phyloP scores from a whole-genome alignment of 1,284 basidiomycete genomes.

The Heliocybe sulcata region DNA sequence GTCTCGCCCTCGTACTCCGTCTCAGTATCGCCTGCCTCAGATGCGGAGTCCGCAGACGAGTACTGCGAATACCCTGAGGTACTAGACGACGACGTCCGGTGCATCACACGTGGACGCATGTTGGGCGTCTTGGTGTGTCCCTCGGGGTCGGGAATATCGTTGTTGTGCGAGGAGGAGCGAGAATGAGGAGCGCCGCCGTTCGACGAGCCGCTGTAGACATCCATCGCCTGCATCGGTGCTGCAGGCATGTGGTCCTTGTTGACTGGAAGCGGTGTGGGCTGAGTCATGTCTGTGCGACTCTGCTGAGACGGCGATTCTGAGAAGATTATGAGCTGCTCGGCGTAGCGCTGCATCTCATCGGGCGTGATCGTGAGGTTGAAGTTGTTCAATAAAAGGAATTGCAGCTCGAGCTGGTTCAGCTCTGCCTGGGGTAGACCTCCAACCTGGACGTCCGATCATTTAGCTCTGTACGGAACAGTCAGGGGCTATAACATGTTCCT shows the following conservation, averaged over 20 bases:
- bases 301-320: slow-evolving; percentile 32
- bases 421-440: slow-evolving; percentile 92
- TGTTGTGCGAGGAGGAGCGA: slow-evolving; percentile 8
- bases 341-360: slow-evolving; percentile 93
- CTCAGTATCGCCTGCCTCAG: slow-evolving; percentile 26
- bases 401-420: slow-evolving; percentile 94
- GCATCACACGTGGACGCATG: background rate
- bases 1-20: slow-evolving; percentile 49
- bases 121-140: slow-evolving; percentile 1
- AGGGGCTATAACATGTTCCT: slow-evolving; percentile 18
- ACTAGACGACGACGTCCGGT: slow-evolving; percentile 4
- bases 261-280: slow-evolving; percentile 19
- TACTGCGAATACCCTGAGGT: slow-evolving; percentile 14
- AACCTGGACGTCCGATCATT: slow-evolving; percentile 42
- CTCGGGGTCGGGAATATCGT: background rate
- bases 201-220: slow-evolving; percentile 35
- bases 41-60: slow-evolving; percentile 18
- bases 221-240: slow-evolving; percentile 43
- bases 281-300: background rate
- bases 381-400: slow-evolving; percentile 95
- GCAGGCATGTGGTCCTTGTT: slow-evolving; percentile 17
- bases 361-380: slow-evolving; percentile 85
- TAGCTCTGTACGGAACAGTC: background rate
- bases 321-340: slow-evolving; percentile 77
- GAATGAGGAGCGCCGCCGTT: slow-evolving; percentile 8